Base-by-base conservation (phyloP, 805 yeast species). In the Lipomyces sp. region DNA sequence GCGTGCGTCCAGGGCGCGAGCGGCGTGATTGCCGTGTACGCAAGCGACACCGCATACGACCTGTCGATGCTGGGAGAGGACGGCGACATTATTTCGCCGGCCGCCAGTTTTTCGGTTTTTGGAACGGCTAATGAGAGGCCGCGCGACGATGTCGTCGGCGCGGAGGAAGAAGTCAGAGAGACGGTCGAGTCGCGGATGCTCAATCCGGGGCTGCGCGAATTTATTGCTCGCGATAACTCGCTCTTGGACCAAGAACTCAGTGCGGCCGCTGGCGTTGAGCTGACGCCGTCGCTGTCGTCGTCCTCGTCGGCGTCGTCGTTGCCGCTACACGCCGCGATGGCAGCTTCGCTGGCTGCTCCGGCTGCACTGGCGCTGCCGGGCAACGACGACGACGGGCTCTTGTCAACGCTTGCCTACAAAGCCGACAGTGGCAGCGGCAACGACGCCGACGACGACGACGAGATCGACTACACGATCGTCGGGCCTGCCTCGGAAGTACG, bases 1-100 rank as follows among this genome's bases (percentile, higher is more conserved):
- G 58, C 58, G 13, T 47, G 49, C 10, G 28, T 42, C 10, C 43
- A 48, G 18, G 59, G 58, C 10, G 28, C 19, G 11, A 57, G 49
- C 16, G 59, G 59, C 4, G 55, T 55, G n/a, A 26, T 37, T 18
- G 54, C 43, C 3, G 41, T 55, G n/a, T 55, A 55, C 29, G 59
- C 58, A 10, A 45, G 51, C 33, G 51, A 55, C 21, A 29, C 16
- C n/a, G 49, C 58, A 5, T 42, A 24, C 21, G 28, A 35, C 3
- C 29, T 14, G 43, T 11, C 26, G 24, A 11, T 36, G 28, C 19
- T 16, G 6, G n/a, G n/a, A n/a, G n/a, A n/a, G n/a, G n/a, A n/a
- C n/a, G n/a, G n/a, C n/a, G 39, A 37, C 18, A 23, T 13, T 11
- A 29, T n/a, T 6, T 4, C 35, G 18, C 5, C 19, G 14, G 4